Conservation (phyloP, 2,329 filamentous ascomycete genomes). For the Phyllosticta citribraziliensis region DNA sequence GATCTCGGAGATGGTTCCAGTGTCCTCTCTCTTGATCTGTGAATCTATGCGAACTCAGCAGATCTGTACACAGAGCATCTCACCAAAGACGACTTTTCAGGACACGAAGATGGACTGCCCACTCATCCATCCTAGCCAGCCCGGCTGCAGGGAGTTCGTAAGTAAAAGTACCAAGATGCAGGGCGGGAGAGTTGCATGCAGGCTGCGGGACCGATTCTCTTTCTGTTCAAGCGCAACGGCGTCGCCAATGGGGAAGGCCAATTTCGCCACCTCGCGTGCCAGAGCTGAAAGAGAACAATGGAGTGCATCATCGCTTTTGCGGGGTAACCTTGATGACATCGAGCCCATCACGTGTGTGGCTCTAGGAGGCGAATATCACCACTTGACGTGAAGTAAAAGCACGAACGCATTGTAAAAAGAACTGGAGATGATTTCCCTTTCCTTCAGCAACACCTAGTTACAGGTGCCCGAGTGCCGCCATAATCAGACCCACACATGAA, state of each 20-base stretch:
- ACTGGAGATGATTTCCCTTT: conserved; percentile 7
- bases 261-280: background rate
- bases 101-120: background rate
- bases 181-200: background rate
- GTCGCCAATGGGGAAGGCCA: background rate
- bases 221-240: background rate
- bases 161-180: background rate
- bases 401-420: background rate
- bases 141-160: background rate
- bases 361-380: background rate
- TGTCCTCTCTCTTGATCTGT: too few relatives aligned
- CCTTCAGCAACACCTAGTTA: background rate
- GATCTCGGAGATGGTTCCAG: too few relatives aligned
- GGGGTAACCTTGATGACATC: background rate
- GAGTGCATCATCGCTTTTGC: background rate
- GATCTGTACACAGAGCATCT: too few relatives aligned
- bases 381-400: background rate
- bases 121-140: background rate
- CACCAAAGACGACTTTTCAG: background rate
- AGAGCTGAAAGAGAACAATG: background rate
- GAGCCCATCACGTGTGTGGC: background rate
- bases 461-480: background rate
- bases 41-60: too few relatives aligned
- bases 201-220: background rate
- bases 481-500: background rate